These are phyloP conservation scores for Pleurotus pulmonarius DNA, from an alignment of 768 basidiomycete species.

Conservation along the genomic window DNA sequence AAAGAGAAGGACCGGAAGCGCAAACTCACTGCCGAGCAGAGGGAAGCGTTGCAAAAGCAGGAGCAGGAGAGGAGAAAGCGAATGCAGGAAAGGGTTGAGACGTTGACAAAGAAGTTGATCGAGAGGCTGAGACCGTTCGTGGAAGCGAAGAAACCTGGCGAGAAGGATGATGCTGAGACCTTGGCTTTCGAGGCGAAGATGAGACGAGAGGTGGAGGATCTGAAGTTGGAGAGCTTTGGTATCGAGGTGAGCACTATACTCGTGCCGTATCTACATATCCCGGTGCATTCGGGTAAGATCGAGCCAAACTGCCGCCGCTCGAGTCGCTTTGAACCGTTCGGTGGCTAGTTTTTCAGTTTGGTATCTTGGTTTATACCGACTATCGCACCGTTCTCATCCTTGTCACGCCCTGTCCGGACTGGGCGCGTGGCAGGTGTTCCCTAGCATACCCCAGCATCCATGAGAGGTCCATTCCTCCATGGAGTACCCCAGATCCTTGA, in stretches of 20 bases:
- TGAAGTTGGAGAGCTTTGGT: slow-evolving; percentile 97
- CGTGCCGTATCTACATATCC: neutral
- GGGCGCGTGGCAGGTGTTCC: too few relatives aligned
- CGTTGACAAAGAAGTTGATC: slow-evolving; percentile 72
- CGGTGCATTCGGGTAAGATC: too few relatives aligned
- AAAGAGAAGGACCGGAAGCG: slow-evolving; percentile 38
- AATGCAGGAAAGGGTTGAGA: slow-evolving; percentile 73
- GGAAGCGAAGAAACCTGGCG: slow-evolving; percentile 82
- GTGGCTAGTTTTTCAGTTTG: neutral
- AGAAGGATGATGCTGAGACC: slow-evolving; percentile 80
- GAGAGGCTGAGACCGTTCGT: slow-evolving; percentile 89
- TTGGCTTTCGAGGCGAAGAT: slow-evolving; percentile 73
- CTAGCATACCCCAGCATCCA: too few relatives aligned
- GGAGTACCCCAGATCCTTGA: too few relatives aligned
- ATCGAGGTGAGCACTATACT: slow-evolving; percentile 63
- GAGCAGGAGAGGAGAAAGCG: slow-evolving; percentile 78
- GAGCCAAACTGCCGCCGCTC: too few relatives aligned
- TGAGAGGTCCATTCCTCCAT: too few relatives aligned
- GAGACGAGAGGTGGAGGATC: slow-evolving; percentile 82
- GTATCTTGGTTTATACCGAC: neutral
- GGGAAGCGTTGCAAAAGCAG: slow-evolving; percentile 75
- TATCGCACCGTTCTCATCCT: too few relatives aligned
- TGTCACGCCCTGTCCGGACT: too few relatives aligned
- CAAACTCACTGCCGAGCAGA: slow-evolving; percentile 79
- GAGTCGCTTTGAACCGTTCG: neutral